Conservation (phyloP, 108 stramenopile species). For the Stephanodiscus minutulus region DNA sequence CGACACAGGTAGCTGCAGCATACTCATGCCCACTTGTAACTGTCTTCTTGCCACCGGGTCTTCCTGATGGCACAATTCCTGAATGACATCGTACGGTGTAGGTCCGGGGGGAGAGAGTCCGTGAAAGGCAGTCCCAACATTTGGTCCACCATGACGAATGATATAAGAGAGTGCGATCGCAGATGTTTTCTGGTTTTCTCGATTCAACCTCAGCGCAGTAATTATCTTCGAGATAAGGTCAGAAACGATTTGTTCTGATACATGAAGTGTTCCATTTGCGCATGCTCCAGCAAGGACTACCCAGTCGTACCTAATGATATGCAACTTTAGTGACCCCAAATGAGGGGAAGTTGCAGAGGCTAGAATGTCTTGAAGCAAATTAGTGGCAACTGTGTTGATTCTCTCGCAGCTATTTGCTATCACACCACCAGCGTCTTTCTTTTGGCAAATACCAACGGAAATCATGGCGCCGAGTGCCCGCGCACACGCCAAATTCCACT, state of each 20-base stretch:
- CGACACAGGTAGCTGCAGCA: conserved; percentile 36
- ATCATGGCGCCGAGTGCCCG: conserved; percentile 43
- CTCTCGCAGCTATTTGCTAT: neutral
- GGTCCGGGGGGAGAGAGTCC: conserved; percentile 12
- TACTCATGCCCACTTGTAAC: conserved; percentile 40
- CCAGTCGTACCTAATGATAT: conserved; percentile 43
- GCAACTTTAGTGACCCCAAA: conserved; percentile 2
- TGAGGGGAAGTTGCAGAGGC: conserved; percentile 31
- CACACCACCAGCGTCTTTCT: neutral
- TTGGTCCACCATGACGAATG: conserved; percentile 34
- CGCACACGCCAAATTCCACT: conserved; percentile 45
- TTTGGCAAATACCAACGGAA: conserved; percentile 18
- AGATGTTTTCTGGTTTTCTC: conserved; percentile 16
- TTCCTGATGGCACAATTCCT: conserved; percentile 40
- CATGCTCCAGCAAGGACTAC: conserved; percentile 49
- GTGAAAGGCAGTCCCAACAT: conserved; percentile 47
- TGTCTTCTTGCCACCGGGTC: conserved; percentile 6
- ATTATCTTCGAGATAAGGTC: conserved; percentile 23
- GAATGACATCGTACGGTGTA: conserved; percentile 30
- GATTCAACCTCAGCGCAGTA: conserved; percentile 10
- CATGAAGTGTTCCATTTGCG: conserved; percentile 31
- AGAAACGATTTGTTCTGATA: conserved; percentile 37
- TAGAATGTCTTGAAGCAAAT: conserved; percentile 31
- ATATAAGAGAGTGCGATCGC: conserved; percentile 48
- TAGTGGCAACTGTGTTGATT: conserved; percentile 19